Conservation (phyloP, 371 early-diverging fungal species). For the Massospora cicadina region DNA sequence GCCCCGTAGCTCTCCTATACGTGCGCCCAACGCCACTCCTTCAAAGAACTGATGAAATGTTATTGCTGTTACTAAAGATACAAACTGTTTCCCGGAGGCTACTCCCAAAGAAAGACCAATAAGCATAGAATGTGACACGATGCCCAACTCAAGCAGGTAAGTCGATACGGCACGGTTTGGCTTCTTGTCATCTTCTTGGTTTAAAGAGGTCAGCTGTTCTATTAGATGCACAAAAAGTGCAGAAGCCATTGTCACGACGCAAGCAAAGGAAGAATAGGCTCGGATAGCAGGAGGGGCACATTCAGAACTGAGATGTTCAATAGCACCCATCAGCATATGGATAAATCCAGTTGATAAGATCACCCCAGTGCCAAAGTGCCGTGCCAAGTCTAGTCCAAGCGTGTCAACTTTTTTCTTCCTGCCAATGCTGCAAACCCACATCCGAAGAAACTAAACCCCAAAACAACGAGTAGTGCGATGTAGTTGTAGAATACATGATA, state of each 20-base stretch:
- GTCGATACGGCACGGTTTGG: constrained; percentile 12
- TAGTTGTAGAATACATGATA: constrained; percentile 28
- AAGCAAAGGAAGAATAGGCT: constrained; percentile 27
- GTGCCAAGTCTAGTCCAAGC: constrained; percentile 16
- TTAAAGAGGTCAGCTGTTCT: constrained; percentile 13
- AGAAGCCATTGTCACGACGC: constrained; percentile 32
- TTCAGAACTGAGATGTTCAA: constrained; percentile 21
- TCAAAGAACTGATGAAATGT: constrained; percentile 85
- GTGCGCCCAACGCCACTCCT: constrained; percentile 63
- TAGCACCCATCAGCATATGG: constrained; percentile 34
- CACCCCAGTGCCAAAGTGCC: constrained; percentile 57
- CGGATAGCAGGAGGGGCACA: constrained; percentile 20
- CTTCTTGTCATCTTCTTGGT: background rate
- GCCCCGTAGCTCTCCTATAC: constrained; percentile 33
- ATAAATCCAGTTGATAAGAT: constrained; percentile 61
- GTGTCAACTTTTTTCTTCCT: background rate
- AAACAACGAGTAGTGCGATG: constrained; percentile 31
- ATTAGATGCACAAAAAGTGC: constrained; percentile 20
- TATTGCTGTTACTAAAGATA: constrained; percentile 54
- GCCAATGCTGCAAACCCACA: background rate
- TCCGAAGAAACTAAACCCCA: constrained; percentile 19
- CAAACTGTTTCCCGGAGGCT: constrained; percentile 39
- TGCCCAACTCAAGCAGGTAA: constrained; percentile 61
- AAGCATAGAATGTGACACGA: constrained; percentile 70
- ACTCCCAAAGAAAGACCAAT: constrained; percentile 68